Base-by-base conservation (phyloP, 106 monocot species). In the Dendrobium huoshanense region DNA sequence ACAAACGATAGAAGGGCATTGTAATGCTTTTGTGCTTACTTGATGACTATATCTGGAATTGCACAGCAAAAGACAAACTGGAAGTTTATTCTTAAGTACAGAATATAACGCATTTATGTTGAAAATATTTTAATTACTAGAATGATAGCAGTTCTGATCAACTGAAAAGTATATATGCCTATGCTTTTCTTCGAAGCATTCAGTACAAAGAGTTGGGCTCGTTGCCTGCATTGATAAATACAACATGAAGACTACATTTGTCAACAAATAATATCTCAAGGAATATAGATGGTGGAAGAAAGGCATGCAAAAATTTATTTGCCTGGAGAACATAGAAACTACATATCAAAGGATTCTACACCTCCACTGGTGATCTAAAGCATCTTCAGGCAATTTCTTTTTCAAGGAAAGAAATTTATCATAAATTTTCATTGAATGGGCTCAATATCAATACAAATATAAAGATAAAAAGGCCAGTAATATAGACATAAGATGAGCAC, bases 211-310 rank as follows among this genome's bases (percentile, higher is more conserved):
- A 24, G 64, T 22, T 64, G 64, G 22, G 5, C 64, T 64, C 24
- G 6, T 64, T 25, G 64, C 64, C 64, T 64, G 64, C 64, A 64
- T 24, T 64, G 64, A 64, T n/a, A 64, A 64, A 64, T 64, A 64
- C 22, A 24, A 6, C 64, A n/a, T 64, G 64, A 64, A 64, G 24
- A 4, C 24, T 5, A 1, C 25, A 64, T 22, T 64, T 64, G 22
- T 25, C n/a, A 64, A 15, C 64, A 25, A 24, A n/a, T 24, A 64
- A 64, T 64, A 25, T 64, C 18, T 22, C 59, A 19, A n/a, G 59
- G 20, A 20, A 59, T 58, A 58, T 58, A 58, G 18, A 18, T 58
- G 58, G 20, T 18, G 20, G 58, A 58, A 58, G 58, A 5, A 58
- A 58, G 58, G 58, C 58, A 58, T 18, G 58, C 58, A 58, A 3